Conservation (phyloP, 768 basidiomycete genomes). For the Obba rivulosa region DNA sequence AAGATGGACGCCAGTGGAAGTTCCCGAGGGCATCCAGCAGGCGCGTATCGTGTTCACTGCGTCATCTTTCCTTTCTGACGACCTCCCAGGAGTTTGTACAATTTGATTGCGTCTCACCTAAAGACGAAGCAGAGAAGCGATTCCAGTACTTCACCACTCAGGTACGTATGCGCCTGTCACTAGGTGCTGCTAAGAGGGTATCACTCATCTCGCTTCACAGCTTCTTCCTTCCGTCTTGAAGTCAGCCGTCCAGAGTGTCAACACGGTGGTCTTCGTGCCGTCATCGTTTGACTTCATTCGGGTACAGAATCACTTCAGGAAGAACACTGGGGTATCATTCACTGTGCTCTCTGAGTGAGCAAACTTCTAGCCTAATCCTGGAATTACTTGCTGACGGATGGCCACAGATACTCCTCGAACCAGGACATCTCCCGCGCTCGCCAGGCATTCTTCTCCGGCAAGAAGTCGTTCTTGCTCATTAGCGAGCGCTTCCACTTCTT, state of each 20-base stretch:
- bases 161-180: conserved; percentile 33
- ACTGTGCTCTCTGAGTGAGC: conserved; percentile 86
- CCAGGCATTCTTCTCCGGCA: conserved; percentile 86
- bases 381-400: not conserved
- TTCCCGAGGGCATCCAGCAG: conserved; percentile 82
- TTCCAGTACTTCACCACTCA: conserved; percentile 86
- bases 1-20: conserved; percentile 65
- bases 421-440: conserved; percentile 93
- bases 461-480: conserved; percentile 81
- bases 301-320: conserved; percentile 81
- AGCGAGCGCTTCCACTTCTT: conserved; percentile 99
- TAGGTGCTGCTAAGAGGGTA: not conserved
- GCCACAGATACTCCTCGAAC: conserved; percentile 78
- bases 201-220: conserved; percentile 31
- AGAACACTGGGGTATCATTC: conserved; percentile 64
- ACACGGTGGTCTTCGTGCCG: conserved; percentile 86
- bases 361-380: not conserved
- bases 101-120: conserved; percentile 66
- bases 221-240: conserved; percentile 78
- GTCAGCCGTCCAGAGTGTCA: conserved; percentile 89
- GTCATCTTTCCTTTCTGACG: conserved; percentile 3
- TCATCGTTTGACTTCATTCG: conserved; percentile 97
- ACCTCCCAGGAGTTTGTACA: conserved; percentile 55
- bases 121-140: conserved; percentile 81
- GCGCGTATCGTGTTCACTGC: conserved; percentile 31